These are phyloP conservation scores for Apiosordaria backusii DNA, from an alignment of 495 filamentous ascomycete genomes.

Conservation along the genomic window DNA sequence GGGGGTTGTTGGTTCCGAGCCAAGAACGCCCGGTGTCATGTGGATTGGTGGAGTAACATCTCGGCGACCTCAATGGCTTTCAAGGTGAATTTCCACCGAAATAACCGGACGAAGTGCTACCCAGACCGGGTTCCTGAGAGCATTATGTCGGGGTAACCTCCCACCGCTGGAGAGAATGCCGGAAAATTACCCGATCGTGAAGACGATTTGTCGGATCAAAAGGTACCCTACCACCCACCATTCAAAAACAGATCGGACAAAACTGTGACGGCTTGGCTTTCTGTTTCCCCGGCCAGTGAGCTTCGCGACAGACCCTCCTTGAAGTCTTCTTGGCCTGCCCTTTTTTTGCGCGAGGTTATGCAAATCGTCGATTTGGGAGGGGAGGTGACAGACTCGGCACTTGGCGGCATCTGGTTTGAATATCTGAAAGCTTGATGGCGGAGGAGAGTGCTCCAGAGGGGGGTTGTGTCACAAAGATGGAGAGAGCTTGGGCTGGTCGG, in stretches of 20 bases:
- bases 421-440: conserved; percentile 7
- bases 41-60: conserved; percentile 15
- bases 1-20: conserved; percentile 1
- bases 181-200: conserved; percentile 25
- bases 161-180: conserved; percentile 12
- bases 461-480: background rate
- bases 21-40: background rate
- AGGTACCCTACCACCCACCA: background rate
- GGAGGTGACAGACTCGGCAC: conserved; percentile 16
- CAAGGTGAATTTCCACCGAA: conserved; percentile 6
- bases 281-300: conserved; percentile 21
- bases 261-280: conserved; percentile 17
- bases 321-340: background rate
- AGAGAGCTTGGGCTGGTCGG: background rate
- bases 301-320: conserved; percentile 8
- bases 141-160: background rate
- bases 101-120: conserved; percentile 10
- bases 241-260: background rate
- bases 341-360: conserved; percentile 10
- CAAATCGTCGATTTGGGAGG: conserved; percentile 10
- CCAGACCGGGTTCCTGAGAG: background rate
- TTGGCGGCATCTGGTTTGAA: conserved; percentile 1
- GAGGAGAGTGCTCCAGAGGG: conserved; percentile 11
- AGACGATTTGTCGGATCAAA: conserved; percentile 17
- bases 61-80: background rate